phyloP scores from a whole-genome alignment of 169 alveolate genomes.

The Eimeria zaria region DNA sequence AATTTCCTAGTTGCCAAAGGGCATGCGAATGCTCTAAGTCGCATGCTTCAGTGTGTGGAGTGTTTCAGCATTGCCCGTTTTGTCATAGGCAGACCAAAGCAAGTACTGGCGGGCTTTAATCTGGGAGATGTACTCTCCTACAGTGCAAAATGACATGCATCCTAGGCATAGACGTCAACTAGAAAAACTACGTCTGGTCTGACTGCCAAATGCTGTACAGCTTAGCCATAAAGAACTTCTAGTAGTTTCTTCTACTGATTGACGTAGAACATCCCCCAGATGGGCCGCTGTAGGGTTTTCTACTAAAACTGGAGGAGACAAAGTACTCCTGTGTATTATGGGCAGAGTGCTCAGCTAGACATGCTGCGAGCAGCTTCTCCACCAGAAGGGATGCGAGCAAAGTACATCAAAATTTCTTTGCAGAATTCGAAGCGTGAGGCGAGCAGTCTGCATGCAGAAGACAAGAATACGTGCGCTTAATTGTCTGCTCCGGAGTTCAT shows the following conservation, averaged over 20 bases:
- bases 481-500: background rate
- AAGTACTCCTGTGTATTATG: background rate
- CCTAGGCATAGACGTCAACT: background rate
- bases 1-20: background rate
- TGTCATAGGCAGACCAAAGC: background rate
- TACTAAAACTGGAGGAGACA: background rate
- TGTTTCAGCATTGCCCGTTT: background rate
- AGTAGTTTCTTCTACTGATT: background rate
- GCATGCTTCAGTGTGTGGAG: background rate
- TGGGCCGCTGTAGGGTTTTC: background rate
- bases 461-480: no score
- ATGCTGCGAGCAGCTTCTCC: background rate
- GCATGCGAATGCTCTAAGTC: background rate
- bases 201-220: background rate
- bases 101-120: background rate
- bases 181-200: background rate
- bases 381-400: background rate
- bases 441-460: background rate
- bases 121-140: background rate
- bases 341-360: background rate
- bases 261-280: background rate
- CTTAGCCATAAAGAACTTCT: background rate
- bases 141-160: background rate
- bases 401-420: background rate
- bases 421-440: background rate